Evolutionary conservation across 495 filamentous ascomycete genomes (phyloP), one percentile per base, ranked within the genome.

Genomic region (Polyplosphaeria fusca): DNA sequence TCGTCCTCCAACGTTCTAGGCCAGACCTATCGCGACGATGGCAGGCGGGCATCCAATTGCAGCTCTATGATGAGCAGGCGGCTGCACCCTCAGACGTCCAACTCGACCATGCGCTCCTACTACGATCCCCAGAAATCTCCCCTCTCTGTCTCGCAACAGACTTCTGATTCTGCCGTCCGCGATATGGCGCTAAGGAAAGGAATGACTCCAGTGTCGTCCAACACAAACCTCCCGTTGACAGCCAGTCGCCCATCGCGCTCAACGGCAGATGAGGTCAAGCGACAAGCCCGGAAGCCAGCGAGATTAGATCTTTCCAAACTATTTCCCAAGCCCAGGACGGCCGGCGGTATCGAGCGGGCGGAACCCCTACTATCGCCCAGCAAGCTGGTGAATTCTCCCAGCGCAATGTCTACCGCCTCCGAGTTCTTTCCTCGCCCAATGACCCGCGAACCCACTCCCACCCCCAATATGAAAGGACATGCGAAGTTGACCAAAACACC

Each of bases 141-240:
- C 5, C 55, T 63, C 7, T 46, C 63, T 18, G 56, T 71, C 12
- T 69, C 69, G 9, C 71, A 74, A 52, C 71, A 73, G 55, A 70
- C 70, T 0, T 74, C 69, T 7, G 63, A 55, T 3, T 71, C 71
- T 16, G 63, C 70, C 0, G 65, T 68, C 2, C 64, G 70, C 24
- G 71, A 71, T 39, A 67, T 58, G 66, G 64, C 61, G 1, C 47
- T 71, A 32, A 52, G 66, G 13, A 71, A 71, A 51, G 67, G 65
- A 20, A 32, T 55, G 16, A 60, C 56, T 23, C 41, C 37, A 0
- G 55, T 67, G 4, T 25, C n/a, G n/a, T n/a, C n/a, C n/a, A n/a
- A n/a, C n/a, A n/a, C n/a, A n/a, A n/a, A n/a, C n/a, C n/a, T n/a
- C n/a, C n/a, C n/a, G n/a, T n/a, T n/a, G n/a, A n/a, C n/a, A n/a